Evolutionary conservation across 768 basidiomycete species (phyloP).

Genomic region (Neoboletus magnificus): DNA sequence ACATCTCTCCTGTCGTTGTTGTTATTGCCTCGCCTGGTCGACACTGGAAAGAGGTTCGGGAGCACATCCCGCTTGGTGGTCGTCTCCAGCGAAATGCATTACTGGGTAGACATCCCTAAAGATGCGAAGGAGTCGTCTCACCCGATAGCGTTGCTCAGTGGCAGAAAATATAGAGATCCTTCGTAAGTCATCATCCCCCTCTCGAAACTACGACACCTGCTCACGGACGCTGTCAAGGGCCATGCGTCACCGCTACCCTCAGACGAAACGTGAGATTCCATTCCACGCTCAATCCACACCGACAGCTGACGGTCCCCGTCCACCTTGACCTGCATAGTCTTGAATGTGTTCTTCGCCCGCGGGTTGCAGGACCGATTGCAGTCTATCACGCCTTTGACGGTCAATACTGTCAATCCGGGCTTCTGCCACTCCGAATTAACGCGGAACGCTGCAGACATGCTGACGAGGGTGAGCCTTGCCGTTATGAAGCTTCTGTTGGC

Average conservation of each 20-base stretch:
- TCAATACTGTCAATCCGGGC: slow-evolving; percentile 29
- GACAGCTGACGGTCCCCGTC: neutral
- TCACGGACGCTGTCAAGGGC: slow-evolving; percentile 2
- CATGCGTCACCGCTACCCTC: slow-evolving; percentile 20
- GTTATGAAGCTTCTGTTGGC: slow-evolving; percentile 14
- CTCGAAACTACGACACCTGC: neutral
- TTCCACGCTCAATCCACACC: neutral
- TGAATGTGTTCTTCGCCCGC: slow-evolving; percentile 32
- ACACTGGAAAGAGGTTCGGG: slow-evolving; percentile 24
- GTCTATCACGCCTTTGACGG: slow-evolving; percentile 20
- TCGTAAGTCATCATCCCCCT: slow-evolving; percentile 12
- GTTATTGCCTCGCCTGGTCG: slow-evolving; percentile 30
- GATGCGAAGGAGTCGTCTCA: slow-evolving; percentile 18
- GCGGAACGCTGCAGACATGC: neutral
- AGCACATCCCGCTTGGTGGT: slow-evolving; percentile 29
- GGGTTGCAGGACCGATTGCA: slow-evolving; percentile 23
- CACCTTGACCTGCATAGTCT: slow-evolving; percentile 14
- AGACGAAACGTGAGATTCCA: slow-evolving; percentile 26
- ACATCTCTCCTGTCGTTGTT: slow-evolving; percentile 33
- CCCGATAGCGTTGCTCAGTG: slow-evolving; percentile 26
- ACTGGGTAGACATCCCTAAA: slow-evolving; percentile 13
- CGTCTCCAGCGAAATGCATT: slow-evolving; percentile 31
- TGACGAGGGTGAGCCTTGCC: neutral
- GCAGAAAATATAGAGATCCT: slow-evolving; percentile 16
- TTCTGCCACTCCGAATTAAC: slow-evolving; percentile 29